Conservation (phyloP, 1,284 basidiomycete genomes). For the Trichosporon sp. region DNA sequence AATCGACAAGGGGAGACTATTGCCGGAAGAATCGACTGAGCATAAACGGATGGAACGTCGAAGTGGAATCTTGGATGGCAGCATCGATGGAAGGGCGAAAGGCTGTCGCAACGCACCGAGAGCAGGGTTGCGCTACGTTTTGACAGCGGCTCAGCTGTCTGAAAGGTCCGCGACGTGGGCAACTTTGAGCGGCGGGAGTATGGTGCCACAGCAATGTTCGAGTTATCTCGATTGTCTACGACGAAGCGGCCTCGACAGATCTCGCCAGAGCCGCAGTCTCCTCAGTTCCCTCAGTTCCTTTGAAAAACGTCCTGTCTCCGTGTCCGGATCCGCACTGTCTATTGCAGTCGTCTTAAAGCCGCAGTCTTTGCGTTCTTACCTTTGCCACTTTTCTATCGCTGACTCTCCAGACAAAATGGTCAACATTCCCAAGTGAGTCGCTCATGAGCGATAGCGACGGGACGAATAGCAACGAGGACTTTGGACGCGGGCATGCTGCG, state of each 20-base stretch:
- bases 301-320: no score
- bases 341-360: background rate
- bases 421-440: constrained; percentile 14
- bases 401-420: constrained; percentile 4
- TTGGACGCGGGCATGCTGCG: no score
- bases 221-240: no score
- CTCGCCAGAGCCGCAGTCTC: no score
- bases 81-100: background rate
- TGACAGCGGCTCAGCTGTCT: no score
- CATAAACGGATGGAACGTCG: background rate
- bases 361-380: background rate
- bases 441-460: background rate
- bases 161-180: no score
- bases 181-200: no score
- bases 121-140: background rate
- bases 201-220: no score
- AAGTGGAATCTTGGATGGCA: background rate
- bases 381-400: background rate
- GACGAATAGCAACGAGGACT: no score
- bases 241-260: no score
- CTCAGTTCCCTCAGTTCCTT: no score
- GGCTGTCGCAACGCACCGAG: background rate
- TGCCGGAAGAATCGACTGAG: background rate
- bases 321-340: background rate
- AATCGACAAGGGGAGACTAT: background rate